These are phyloP conservation scores for Gracilariopsis chorda DNA, from an alignment of 23 red algal genomes.

Conservation along the genomic window DNA sequence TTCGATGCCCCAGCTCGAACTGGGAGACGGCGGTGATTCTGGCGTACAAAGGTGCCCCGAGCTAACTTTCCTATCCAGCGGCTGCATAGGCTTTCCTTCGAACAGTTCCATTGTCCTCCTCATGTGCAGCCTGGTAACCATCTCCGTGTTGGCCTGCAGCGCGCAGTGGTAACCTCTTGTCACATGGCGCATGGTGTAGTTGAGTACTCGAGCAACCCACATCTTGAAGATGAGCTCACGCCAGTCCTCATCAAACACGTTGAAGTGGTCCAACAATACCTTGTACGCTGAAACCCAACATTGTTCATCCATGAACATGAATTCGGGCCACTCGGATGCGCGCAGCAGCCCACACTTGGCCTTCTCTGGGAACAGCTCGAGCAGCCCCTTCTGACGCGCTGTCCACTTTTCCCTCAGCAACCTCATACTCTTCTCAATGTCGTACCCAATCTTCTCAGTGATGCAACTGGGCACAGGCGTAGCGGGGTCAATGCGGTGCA, in stretches of 20 bases:
- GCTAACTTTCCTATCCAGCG: no score
- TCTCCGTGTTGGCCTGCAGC: slow-evolving; percentile 45
- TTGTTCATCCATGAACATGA: slow-evolving; percentile 60
- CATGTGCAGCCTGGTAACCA: slow-evolving; percentile 55
- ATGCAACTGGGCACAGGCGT: background rate
- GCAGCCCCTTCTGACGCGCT: slow-evolving; percentile 41
- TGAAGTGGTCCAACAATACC: slow-evolving; percentile 51
- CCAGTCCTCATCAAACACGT: slow-evolving; percentile 50
- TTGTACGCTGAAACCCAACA: slow-evolving; percentile 44
- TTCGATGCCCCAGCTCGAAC: background rate
- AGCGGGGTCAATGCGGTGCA: slow-evolving; percentile 39
- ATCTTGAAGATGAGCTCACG: slow-evolving; percentile 70
- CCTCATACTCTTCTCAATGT: slow-evolving; percentile 48
- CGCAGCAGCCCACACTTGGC: slow-evolving; percentile 4
- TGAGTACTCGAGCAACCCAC: slow-evolving; percentile 80
- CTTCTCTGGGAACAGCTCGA: background rate
- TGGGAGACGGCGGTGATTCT: background rate
- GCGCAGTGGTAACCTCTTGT: slow-evolving; percentile 57
- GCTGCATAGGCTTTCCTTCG: background rate
- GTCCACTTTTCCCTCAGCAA: slow-evolving; percentile 57
- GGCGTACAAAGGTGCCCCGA: no score
- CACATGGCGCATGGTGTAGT: slow-evolving; percentile 71
- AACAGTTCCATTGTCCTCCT: background rate
- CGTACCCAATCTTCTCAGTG: slow-evolving; percentile 32
- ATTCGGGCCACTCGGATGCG: slow-evolving; percentile 36